Evolutionary conservation across 306 rosid genomes (phyloP).

Genomic region (Prunus armeniaca): DNA sequence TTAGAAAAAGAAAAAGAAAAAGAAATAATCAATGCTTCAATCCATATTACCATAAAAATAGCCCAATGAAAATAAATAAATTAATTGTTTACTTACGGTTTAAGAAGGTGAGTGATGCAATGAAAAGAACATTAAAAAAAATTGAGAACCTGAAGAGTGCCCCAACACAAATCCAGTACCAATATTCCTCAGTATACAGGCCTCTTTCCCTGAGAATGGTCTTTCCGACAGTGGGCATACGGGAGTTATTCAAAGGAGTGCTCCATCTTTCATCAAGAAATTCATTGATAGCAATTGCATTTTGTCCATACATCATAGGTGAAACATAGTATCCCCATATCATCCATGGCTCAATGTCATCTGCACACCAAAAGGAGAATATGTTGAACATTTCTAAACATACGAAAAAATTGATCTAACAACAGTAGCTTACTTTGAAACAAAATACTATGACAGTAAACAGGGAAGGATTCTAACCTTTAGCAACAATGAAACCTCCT

Average conservation of each 20-base stretch:
- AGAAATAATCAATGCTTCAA: constrained; percentile 1
- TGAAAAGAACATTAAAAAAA: constrained; percentile 45
- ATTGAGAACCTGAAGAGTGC: constrained; percentile 46
- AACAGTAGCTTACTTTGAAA: not conserved
- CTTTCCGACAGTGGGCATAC: constrained; percentile 20
- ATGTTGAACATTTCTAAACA: not conserved
- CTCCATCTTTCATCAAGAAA: constrained; percentile 58
- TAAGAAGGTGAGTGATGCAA: constrained; percentile 57
- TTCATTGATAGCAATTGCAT: constrained; percentile 61
- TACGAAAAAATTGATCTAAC: not conserved
- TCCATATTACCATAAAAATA: not conserved
- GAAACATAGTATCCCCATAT: constrained; percentile 65
- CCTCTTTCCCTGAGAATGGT: constrained; percentile 20
- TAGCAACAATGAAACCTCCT: constrained; percentile 63
- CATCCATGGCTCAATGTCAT: constrained; percentile 56
- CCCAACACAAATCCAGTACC: constrained; percentile 60
- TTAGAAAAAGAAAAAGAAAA: not conserved
- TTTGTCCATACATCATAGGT: constrained; percentile 60
- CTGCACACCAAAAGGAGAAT: constrained; percentile 29
- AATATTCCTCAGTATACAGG: constrained; percentile 19
- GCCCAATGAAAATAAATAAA: not conserved
- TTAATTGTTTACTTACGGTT: constrained; percentile 44
- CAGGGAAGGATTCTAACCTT: constrained; percentile 33
- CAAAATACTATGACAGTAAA: not conserved
- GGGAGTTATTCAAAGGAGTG: not conserved